phyloP scores from a whole-genome alignment of 495 filamentous ascomycete genomes.

The Tuber melanosporum region DNA sequence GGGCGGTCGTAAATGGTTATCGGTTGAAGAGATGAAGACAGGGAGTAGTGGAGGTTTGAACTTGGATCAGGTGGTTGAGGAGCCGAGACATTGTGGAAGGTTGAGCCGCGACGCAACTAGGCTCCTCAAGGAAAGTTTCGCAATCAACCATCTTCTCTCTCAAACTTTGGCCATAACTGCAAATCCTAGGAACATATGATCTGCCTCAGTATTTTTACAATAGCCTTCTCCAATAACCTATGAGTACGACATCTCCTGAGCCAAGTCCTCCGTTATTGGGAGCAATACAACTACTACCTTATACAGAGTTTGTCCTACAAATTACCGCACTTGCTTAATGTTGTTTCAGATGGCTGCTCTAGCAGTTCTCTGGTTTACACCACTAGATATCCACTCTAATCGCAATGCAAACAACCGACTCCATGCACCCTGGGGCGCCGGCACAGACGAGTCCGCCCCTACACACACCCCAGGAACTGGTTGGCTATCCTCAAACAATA shows the following conservation, averaged over 20 bases:
- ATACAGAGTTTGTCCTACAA: not conserved
- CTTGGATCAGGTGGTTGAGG: slow-evolving; percentile 2
- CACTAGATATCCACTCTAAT: not conserved
- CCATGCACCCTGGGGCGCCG: not conserved
- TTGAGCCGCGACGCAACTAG: not conserved
- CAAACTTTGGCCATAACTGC: not conserved
- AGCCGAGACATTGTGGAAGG: slow-evolving; percentile 1
- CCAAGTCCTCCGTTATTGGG: not conserved
- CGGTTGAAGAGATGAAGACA: not conserved
- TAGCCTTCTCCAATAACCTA: not conserved
- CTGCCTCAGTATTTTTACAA: not conserved
- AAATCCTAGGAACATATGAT: not conserved
- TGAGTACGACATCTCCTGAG: not conserved
- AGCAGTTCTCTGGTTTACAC: not conserved
- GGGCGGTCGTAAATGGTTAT: not conserved
- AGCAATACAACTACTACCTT: not conserved
- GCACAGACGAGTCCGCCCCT: not conserved
- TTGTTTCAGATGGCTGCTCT: not conserved
- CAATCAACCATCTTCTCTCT: not conserved
- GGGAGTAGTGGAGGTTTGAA: not conserved
- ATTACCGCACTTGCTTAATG: not conserved
- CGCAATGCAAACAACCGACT: not conserved
- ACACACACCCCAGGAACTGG: not conserved
- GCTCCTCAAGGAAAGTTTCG: not conserved
- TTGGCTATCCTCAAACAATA: not conserved